Evolutionary conservation across 2,329 filamentous ascomycete genomes (phyloP).

Genomic region (Cladosporium halotolerans): DNA sequence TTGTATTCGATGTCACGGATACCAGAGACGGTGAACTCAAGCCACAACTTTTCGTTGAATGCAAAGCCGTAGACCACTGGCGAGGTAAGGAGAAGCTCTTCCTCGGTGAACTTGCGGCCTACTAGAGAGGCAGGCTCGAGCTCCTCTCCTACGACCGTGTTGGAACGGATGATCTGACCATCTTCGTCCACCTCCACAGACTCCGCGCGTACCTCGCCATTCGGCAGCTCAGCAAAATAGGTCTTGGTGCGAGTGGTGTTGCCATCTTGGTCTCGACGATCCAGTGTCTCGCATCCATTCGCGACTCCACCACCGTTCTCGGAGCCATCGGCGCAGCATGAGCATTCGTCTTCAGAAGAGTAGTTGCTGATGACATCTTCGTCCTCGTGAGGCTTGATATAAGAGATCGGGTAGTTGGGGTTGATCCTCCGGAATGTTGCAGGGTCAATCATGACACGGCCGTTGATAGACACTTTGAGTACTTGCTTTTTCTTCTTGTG

Average conservation of each 20-base stretch:
- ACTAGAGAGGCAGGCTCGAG: constrained; percentile 17
- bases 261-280: constrained; percentile 40
- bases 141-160: constrained; percentile 19
- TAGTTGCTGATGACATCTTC: constrained; percentile 42
- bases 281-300: constrained; percentile 15
- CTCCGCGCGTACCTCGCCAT: constrained; percentile 44
- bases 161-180: constrained; percentile 32
- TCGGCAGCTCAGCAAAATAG: constrained; percentile 42
- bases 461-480: constrained; percentile 77
- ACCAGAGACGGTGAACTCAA: constrained; percentile 76
- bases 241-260: constrained; percentile 31
- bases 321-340: constrained; percentile 31
- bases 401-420: constrained; percentile 74
- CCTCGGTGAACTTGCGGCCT: constrained; percentile 57
- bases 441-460: constrained; percentile 82
- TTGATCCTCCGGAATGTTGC: constrained; percentile 76
- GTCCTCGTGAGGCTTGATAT: constrained; percentile 65
- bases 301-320: neutral
- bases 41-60: constrained; percentile 83
- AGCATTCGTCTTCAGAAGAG: constrained; percentile 35
- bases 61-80: constrained; percentile 81
- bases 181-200: constrained; percentile 49
- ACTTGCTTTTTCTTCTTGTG: constrained; percentile 73
- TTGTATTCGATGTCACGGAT: constrained; percentile 82
- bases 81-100: constrained; percentile 77